Evolutionary conservation across 1,284 basidiomycete species (phyloP).

Genomic region (Pseudozyma thailandica): DNA sequence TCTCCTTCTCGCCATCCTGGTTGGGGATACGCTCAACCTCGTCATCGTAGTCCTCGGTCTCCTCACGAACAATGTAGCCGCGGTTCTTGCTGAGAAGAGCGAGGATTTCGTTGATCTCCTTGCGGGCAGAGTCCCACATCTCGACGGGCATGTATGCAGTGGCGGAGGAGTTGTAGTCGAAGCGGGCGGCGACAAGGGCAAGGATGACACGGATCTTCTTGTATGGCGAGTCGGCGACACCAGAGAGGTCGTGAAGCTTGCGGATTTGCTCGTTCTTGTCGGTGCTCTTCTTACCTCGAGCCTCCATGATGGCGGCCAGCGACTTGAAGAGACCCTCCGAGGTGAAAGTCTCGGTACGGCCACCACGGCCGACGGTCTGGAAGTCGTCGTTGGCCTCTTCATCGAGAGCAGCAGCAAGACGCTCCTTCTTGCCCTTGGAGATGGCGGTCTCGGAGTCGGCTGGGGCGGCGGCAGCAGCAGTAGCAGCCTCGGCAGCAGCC

Average conservation of each 20-base stretch:
- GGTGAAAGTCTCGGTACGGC: conserved; percentile 84
- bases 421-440: conserved; percentile 71
- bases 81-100: conserved; percentile 79
- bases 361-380: conserved; percentile 90
- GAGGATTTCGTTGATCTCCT: conserved; percentile 88
- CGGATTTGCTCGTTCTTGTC: conserved; percentile 94
- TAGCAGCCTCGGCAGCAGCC: conserved; percentile 70
- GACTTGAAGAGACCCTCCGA: conserved; percentile 93
- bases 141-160: conserved; percentile 90
- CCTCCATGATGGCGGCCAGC: conserved; percentile 89
- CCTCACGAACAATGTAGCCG: conserved; percentile 81
- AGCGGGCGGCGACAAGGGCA: conserved; percentile 90
- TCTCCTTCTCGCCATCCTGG: conserved; percentile 66
- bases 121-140: conserved; percentile 86
- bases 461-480: conserved; percentile 70
- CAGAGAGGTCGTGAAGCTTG: conserved; percentile 87
- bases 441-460: conserved; percentile 70
- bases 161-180: conserved; percentile 93
- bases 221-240: conserved; percentile 83
- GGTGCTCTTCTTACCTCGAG: conserved; percentile 96
- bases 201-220: conserved; percentile 94
- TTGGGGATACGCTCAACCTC: conserved; percentile 83
- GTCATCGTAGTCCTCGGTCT: conserved; percentile 93
- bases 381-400: conserved; percentile 77
- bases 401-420: conserved; percentile 58